These are phyloP conservation scores for Raddia guianensis DNA, from an alignment of 176 grass and related monocot species.

Conservation along the genomic window DNA sequence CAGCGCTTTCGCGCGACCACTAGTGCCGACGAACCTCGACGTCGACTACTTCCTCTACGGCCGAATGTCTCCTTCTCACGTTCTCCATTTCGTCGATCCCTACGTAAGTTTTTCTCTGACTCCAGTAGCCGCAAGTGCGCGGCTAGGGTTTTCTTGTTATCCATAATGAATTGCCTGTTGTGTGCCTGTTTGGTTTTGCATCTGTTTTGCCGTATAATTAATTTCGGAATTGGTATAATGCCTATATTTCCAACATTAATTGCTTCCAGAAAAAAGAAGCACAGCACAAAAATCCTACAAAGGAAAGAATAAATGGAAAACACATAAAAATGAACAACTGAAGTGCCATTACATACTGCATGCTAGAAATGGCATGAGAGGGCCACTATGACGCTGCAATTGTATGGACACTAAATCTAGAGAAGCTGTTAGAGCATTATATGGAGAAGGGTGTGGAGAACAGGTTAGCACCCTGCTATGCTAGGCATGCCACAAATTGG, in stretches of 20 bases:
- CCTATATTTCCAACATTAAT: constrained; percentile 1
- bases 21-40: too few relatives aligned
- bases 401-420: neutral
- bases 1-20: too few relatives aligned
- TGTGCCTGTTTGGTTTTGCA: too few relatives aligned
- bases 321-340: neutral
- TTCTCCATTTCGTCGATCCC: too few relatives aligned
- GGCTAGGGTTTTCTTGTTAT: too few relatives aligned
- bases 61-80: too few relatives aligned
- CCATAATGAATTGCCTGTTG: too few relatives aligned
- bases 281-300: constrained; percentile 1
- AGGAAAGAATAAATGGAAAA: constrained; percentile 26
- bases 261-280: constrained; percentile 5
- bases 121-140: too few relatives aligned
- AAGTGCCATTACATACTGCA: neutral
- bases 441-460: neutral
- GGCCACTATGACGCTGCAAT: constrained; percentile 10
- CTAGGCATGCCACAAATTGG: neutral
- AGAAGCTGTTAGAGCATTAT: neutral
- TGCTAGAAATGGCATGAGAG: neutral
- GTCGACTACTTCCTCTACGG: too few relatives aligned
- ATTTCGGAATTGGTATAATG: too few relatives aligned
- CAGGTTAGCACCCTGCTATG: neutral
- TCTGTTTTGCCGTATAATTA: too few relatives aligned
- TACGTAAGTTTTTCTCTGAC: too few relatives aligned